Percentiles rank a stretch among this genome's conserved stretches.
Evolutionary conservation across 371 early-diverging fungal genomes (phyloP).

Genomic region (Fennellomyces sp.): DNA sequence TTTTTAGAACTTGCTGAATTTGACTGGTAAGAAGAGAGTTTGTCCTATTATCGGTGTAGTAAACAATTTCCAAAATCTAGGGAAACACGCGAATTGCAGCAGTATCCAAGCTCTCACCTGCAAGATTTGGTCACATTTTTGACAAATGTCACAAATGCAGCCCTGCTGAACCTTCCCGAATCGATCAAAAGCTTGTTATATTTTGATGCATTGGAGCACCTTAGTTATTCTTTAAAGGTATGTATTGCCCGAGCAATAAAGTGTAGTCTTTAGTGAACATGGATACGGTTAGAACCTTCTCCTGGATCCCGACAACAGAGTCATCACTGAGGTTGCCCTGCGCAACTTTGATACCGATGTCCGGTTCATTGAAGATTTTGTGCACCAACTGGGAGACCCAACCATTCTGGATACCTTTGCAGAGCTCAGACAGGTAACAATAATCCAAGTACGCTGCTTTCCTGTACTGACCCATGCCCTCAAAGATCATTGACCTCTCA

Average conservation of each 20-base stretch:
- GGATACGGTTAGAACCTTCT: constrained; percentile 66
- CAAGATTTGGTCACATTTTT: constrained; percentile 76
- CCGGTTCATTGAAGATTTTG: constrained; percentile 75
- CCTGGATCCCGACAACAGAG: constrained; percentile 63
- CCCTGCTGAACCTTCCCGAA: constrained; percentile 70
- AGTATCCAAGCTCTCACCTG: constrained; percentile 66
- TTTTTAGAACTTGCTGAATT: constrained; percentile 82
- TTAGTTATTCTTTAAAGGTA: constrained; percentile 68
- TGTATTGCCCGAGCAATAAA: too few species aligned
- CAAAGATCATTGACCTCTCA: constrained; percentile 64
- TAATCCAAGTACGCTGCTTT: too few species aligned
- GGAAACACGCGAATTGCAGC: constrained; percentile 40
- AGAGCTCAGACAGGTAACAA: constrained; percentile 75
- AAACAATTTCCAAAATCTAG: too few species aligned
- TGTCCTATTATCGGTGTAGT: neutral
- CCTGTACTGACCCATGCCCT: too few species aligned
- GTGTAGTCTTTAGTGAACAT: too few species aligned
- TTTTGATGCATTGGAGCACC: constrained; percentile 77
- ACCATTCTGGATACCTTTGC: constrained; percentile 71
- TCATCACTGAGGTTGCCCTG: constrained; percentile 66
- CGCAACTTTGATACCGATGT: constrained; percentile 76
- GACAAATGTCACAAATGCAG: constrained; percentile 71
- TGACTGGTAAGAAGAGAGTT: constrained; percentile 80
- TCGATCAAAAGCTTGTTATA: constrained; percentile 72
- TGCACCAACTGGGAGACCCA: constrained; percentile 64